Conservation (phyloP, 805 yeast species). For the Candida takata region DNA sequence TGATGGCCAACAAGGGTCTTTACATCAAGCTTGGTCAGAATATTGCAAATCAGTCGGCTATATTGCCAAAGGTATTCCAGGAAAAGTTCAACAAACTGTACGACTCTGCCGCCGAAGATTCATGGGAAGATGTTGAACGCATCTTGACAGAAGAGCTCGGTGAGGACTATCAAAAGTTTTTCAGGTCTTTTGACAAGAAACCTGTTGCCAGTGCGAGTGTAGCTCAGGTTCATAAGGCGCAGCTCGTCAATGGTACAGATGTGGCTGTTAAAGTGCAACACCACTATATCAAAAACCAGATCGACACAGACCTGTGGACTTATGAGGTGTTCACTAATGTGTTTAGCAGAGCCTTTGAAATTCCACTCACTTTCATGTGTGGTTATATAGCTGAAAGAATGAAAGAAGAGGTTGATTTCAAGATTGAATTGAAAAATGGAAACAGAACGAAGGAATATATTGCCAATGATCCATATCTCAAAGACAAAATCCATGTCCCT, state of each 20-base stretch:
- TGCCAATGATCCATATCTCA: constrained; percentile 35
- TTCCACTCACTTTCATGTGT: constrained; percentile 54
- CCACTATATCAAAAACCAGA: constrained; percentile 52
- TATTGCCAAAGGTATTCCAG: constrained; percentile 61
- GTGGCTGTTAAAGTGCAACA: constrained; percentile 70
- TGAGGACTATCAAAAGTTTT: constrained; percentile 31
- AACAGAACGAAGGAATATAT: constrained; percentile 32
- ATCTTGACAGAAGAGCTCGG: constrained; percentile 38
- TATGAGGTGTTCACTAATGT: constrained; percentile 45
- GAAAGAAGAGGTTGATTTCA: constrained; percentile 55
- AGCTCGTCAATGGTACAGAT: constrained; percentile 36
- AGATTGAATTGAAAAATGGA: constrained; percentile 49
- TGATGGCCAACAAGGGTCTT: constrained; percentile 46
- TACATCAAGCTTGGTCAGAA: constrained; percentile 78
- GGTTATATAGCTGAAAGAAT: constrained; percentile 51
- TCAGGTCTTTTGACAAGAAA: constrained; percentile 39
- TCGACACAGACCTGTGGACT: constrained; percentile 52
- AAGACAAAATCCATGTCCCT: constrained; percentile 48
- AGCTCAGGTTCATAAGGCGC: constrained; percentile 62
- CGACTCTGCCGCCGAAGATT: constrained; percentile 60
- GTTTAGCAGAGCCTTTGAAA: constrained; percentile 52
- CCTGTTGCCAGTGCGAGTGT: constrained; percentile 74
- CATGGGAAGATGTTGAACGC: constrained; percentile 39
- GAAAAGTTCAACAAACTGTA: constrained; percentile 49
- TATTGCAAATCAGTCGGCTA: constrained; percentile 64